These are phyloP conservation scores for Pseudisothecium myosuroides DNA, from an alignment of 225 moss, liverwort and hornwort species.

Conservation along the genomic window DNA sequence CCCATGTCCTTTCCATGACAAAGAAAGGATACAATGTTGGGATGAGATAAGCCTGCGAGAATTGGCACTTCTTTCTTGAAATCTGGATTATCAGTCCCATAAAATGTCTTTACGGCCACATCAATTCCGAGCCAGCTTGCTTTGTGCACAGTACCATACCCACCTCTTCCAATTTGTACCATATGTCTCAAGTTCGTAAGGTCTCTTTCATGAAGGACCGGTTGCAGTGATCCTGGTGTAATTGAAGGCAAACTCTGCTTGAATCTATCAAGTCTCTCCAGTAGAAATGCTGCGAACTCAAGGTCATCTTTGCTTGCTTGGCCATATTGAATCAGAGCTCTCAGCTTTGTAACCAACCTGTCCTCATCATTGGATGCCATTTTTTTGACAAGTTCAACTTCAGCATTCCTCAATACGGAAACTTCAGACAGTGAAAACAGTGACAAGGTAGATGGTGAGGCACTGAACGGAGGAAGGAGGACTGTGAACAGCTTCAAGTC, in stretches of 20 bases:
- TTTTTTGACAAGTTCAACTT: no score
- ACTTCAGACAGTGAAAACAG: no score
- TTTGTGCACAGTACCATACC: not conserved
- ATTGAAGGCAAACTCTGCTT: not conserved
- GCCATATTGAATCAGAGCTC: no score
- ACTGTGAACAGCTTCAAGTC: not conserved
- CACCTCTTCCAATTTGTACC: not conserved
- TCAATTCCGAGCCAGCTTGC: not conserved
- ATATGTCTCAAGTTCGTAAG: not conserved
- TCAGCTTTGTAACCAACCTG: no score
- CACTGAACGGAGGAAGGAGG: fast-evolving
- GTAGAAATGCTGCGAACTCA: not conserved
- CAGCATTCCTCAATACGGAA: no score
- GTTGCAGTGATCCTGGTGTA: not conserved
- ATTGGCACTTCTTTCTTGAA: not conserved
- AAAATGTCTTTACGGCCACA: not conserved
- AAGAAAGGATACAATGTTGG: not conserved
- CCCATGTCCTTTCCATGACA: not conserved
- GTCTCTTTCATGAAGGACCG: not conserved
- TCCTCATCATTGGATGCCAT: no score
- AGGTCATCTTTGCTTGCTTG: not conserved
- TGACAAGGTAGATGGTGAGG: fast-evolving
- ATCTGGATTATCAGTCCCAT: not conserved
- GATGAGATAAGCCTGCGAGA: not conserved
- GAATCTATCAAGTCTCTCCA: not conserved